phyloP scores from a whole-genome alignment of 495 filamentous ascomycete species.

The Neurospora africana region DNA sequence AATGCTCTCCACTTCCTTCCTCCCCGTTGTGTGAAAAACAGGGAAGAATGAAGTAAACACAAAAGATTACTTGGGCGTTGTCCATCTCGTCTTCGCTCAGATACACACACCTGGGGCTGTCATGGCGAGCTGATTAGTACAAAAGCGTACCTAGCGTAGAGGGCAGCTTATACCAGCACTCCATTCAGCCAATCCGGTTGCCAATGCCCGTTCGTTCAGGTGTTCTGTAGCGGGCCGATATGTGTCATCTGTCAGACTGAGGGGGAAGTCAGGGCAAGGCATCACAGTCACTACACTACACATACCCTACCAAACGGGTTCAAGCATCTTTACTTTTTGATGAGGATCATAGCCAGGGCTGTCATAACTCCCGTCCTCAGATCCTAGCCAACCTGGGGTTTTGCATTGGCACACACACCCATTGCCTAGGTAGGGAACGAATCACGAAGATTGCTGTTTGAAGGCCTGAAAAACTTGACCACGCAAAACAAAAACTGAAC shows the following conservation, averaged over 20 bases:
- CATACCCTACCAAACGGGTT: neutral
- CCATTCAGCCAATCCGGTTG: neutral
- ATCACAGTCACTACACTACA: neutral
- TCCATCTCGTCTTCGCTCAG: neutral
- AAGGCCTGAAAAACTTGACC: neutral
- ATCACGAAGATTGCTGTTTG: neutral
- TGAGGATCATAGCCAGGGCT: neutral
- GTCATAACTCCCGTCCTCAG: neutral
- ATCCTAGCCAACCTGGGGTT: neutral
- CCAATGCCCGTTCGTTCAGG: neutral
- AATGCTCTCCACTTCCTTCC: neutral
- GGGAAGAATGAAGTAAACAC: neutral
- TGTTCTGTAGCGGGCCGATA: neutral
- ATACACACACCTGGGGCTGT: neutral
- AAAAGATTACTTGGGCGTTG: neutral
- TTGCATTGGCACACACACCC: constrained; percentile 15
- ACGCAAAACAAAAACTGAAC: neutral
- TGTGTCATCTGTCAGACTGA: neutral
- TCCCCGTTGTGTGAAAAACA: neutral
- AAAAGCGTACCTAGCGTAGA: neutral
- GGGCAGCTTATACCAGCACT: neutral
- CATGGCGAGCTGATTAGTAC: neutral
- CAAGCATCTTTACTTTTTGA: neutral
- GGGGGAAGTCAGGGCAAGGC: neutral
- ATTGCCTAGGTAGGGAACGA: neutral